Conservation (phyloP, 257 asterid genomes). For the Marsdenia floribunda region DNA sequence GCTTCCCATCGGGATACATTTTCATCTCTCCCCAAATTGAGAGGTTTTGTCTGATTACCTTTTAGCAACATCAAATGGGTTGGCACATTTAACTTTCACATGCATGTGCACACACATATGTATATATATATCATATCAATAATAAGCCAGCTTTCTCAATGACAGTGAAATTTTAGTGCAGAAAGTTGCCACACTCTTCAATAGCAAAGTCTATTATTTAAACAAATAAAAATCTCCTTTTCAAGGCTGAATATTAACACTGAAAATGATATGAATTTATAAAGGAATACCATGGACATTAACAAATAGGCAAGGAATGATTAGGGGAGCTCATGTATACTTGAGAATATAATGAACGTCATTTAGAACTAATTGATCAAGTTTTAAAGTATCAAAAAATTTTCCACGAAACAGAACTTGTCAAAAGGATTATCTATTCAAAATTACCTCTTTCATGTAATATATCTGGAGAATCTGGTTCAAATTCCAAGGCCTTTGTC, state of each 20-base stretch:
- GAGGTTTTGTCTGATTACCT: too few species aligned
- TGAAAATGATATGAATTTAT: not conserved
- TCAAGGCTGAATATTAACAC: not conserved
- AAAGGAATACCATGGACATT: not conserved
- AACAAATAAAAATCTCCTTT: not conserved
- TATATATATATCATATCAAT: not conserved
- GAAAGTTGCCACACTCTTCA: not conserved
- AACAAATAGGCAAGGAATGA: not conserved
- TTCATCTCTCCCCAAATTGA: too few species aligned
- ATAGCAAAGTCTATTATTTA: not conserved
- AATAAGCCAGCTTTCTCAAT: conserved; percentile 1
- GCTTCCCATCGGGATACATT: too few species aligned
- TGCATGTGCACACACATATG: not conserved
- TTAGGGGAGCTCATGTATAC: not conserved
- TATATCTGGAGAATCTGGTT: conserved; percentile 68
- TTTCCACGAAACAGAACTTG: not conserved
- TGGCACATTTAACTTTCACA: not conserved
- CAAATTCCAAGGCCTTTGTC: conserved; percentile 92
- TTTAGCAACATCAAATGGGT: too few species aligned
- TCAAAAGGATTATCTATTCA: conserved; percentile 11
- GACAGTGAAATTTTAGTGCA: not conserved
- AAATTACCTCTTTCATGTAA: conserved; percentile 90
- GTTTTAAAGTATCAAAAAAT: conserved; percentile 4
- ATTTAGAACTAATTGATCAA: conserved; percentile 14
- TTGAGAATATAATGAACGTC: not conserved